Evolutionary conservation across 1,139 yeast species (phyloP).

Genomic region (Candida sanyaensis): DNA sequence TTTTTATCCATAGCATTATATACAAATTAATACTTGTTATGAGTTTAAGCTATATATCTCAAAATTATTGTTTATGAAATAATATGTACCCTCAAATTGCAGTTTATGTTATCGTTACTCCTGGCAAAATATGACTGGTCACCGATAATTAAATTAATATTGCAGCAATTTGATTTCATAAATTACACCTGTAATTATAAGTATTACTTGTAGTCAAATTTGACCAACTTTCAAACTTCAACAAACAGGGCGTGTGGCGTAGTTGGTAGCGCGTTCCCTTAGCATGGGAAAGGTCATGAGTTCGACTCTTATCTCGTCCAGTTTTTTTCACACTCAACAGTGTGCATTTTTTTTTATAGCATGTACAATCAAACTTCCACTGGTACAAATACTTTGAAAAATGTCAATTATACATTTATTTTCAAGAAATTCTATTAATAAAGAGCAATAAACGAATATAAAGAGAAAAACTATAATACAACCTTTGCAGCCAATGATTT

Average conservation of each 20-base stretch:
- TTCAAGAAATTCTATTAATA: neutral
- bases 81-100: no score
- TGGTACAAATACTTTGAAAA: neutral
- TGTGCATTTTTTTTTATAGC: neutral
- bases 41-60: no score
- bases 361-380: neutral
- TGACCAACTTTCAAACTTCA: neutral
- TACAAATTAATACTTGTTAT: no score
- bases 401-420: neutral
- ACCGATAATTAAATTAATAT: no score
- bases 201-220: no score
- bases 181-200: no score
- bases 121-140: no score
- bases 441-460: neutral
- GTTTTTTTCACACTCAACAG: constrained; percentile 13
- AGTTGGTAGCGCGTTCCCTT: constrained; percentile 74
- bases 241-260: constrained; percentile 61
- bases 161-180: no score
- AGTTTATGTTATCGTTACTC: no score
- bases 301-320: constrained; percentile 71
- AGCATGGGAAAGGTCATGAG: constrained; percentile 69
- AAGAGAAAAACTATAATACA: constrained; percentile 30
- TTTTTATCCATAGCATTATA: no score
- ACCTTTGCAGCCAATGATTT: constrained; percentile 88
- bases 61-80: no score